phyloP scores from a whole-genome alignment of 164 flowering plant genomes.

The Vitis vinifera region DNA sequence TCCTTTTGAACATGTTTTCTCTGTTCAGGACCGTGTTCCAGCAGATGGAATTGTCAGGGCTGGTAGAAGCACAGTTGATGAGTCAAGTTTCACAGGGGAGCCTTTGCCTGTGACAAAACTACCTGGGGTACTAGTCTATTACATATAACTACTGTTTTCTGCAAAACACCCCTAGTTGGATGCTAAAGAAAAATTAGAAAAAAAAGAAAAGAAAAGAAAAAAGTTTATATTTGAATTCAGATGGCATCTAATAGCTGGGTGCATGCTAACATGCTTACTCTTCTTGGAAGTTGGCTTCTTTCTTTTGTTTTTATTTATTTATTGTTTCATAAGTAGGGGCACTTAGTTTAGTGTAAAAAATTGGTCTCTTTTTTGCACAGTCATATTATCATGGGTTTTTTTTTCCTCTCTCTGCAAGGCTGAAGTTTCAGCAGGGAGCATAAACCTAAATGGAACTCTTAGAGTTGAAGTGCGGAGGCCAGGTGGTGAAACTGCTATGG shows the following conservation, averaged over 20 bases:
- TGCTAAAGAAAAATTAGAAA: too few species aligned
- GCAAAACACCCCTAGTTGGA: background rate
- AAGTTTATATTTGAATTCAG: background rate
- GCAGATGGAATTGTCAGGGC: slow-evolving; percentile 94
- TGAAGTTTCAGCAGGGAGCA: slow-evolving; percentile 92
- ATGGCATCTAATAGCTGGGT: background rate
- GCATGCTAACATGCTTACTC: background rate
- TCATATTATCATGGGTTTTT: background rate
- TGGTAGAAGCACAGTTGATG: slow-evolving; percentile 97
- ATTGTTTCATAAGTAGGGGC: background rate
- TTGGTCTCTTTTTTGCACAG: background rate
- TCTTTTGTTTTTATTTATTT: background rate
- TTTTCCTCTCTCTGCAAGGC: slow-evolving; percentile 43
- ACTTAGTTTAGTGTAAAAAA: background rate
- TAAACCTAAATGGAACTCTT: slow-evolving; percentile 90
- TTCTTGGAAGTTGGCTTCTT: background rate
- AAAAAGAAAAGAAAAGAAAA: too few species aligned
- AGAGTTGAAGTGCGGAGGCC: slow-evolving; percentile 90
- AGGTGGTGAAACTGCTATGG: slow-evolving; percentile 94
- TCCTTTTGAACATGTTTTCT: background rate
- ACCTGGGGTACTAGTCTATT: slow-evolving; percentile 67
- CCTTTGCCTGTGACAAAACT: slow-evolving; percentile 91
- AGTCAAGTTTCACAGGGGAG: slow-evolving; percentile 97
- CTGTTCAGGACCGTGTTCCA: slow-evolving; percentile 84
- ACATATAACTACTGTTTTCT: background rate